These are phyloP conservation scores for Cardamine chenopodiifolia DNA, from an alignment of 345 rosid genomes.

Conservation along the genomic window DNA sequence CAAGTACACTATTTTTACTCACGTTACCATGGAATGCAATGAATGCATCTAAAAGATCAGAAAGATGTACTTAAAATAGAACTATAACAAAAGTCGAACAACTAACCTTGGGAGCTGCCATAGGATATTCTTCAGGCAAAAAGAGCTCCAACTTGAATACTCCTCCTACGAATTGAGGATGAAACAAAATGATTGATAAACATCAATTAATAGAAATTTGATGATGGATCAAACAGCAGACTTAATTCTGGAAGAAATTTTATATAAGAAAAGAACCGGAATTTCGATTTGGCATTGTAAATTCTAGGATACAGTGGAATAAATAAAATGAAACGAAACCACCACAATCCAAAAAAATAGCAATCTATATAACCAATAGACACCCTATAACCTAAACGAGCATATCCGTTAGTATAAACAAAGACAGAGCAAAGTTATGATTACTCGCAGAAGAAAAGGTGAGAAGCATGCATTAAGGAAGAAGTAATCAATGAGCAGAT, in stretches of 20 bases:
- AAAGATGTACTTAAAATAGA: not conserved
- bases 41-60: not conserved
- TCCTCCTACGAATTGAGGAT: constrained; percentile 60
- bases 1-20: not conserved
- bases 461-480: not conserved
- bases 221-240: not conserved
- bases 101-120: constrained; percentile 99
- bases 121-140: constrained; percentile 99
- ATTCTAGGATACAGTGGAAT: not conserved
- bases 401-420: not conserved
- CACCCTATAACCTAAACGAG: not conserved
- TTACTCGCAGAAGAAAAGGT: not conserved
- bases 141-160: constrained; percentile 97
- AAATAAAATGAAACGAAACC: constrained; percentile 7
- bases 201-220: not conserved
- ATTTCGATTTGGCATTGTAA: not conserved
- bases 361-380: not conserved
- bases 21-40: not conserved
- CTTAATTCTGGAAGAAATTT: not conserved
- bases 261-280: not conserved
- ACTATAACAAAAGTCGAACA: not conserved
- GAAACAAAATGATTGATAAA: constrained; percentile 1
- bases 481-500: not conserved
- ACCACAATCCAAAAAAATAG: constrained; percentile 4
- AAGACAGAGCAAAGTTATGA: not conserved